Evolutionary conservation across 1,284 basidiomycete genomes (phyloP), one percentile per base, ranked within the genome.

Genomic region (Trichosporon asahii): DNA sequence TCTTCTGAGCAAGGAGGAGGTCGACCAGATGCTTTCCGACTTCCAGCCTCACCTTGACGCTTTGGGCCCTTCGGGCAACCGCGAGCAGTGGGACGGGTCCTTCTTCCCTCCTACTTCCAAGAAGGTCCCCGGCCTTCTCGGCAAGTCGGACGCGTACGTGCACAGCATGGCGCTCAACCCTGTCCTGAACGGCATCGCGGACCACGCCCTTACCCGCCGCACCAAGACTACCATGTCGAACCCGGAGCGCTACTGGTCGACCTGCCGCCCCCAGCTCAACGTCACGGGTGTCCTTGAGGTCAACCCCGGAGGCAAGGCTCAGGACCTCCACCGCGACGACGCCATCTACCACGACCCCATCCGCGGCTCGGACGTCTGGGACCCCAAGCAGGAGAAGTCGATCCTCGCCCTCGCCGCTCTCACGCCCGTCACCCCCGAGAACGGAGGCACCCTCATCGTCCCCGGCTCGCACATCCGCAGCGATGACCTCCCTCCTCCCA

Each of bases 241-340:
- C 64, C 71, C 71, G 15, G 60, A 61, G 55, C 71, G 71, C 66
- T 60, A 66, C 68, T 72, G 71, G 71, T 69, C 68, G 29, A 72
- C 71, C 5, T 72, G 64, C 64, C 37, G 44, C n/a, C 71, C 66
- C n/a, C 71, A 72, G 66, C 71, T 72, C 55, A 72, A 72, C 64
- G 71, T 72, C 46, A 72, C 71, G n/a, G 71, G 68, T 8, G 44
- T 72, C 23, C 71, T 69, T 31, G 71, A 72, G 60, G 68, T 72
- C 33, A 66, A 72, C 57, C 71, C 71, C 18, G 71, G 71, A 11
- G 71, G 71, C 66, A 65, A 72, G 55, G 71, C 71, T 7, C 71
- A 72, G 49, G 71, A 72, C 25, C 71, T 72, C 14, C 71, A 72
- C 67, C 71, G 71, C 60, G 71, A 72, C 69, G 71, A 72, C 65